Base-by-base conservation (phyloP, 768 basidiomycete genomes). In the Tremella yokohamensis region DNA sequence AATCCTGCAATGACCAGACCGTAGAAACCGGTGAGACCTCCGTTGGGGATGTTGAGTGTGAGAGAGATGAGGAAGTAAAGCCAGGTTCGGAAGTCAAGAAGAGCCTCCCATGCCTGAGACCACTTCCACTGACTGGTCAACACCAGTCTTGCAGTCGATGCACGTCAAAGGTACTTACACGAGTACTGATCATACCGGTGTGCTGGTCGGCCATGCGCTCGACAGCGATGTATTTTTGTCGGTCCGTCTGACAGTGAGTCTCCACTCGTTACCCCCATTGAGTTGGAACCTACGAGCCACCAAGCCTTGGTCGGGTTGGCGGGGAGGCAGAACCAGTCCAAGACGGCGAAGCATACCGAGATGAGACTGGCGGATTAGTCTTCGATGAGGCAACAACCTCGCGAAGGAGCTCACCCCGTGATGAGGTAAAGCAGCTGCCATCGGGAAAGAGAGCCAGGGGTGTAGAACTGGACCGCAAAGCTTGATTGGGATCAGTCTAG, bases 391-490 rank as follows among this genome's bases (percentile, higher is more conserved):
- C 11, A 34, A 4, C 29, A 4, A 6, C 4, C 11, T 11, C 29
- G 29, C 11, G 6, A 34, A 34, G 29, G 4, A 34, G 29, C 49
- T 34, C 49, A 62, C 12, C 69, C 69, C 18, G 65, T 64, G 16
- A 63, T 18, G 15, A 71, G 11, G 62, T 65, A 71, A 15, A 71
- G 56, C 3, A 64, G 29, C 39, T 63, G 69, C 69, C 69, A 71
- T 22, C 53, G 40, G 13, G 42, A 45, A 29, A 71, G 34, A 1
- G 22, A 49, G 4, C 18, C 16, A 1, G 52, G 40, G 18, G 9
- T 40, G 40, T 20, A 34, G 16, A 20, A 54, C 19, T 49, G 39
- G 4, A 45, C 44, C 12, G 12, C 19, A 38, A 19, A 18, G 15
- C 52, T 40, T 7, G 34, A 42, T 40, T 12, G n/a, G 40, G 38